Evolutionary conservation across 1,284 basidiomycete genomes (phyloP), one percentile per base, ranked within the genome.

Genomic region (Irpex lacteus): DNA sequence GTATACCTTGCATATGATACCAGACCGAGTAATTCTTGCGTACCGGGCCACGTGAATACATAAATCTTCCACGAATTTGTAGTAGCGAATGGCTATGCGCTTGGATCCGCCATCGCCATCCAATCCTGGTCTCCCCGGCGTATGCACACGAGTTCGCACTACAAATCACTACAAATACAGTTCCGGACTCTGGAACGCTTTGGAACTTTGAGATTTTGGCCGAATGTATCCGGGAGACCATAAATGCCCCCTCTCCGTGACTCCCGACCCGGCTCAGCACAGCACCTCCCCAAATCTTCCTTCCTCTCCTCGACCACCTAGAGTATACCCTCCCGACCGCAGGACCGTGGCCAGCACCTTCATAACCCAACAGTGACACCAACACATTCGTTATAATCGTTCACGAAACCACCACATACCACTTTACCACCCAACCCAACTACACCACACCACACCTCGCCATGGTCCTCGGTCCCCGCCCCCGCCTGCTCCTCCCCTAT

Each of bases 401-500:
- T 34, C 32, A 34, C 32, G 32, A 34, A 34, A 47, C 40, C 40
- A 53, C 50, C 50, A 26, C 19, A 0, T 19, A 9, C 13, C 50
- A 53, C 50, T 26, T 26, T 53, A 34, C 5, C 19, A 53, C 50
- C 3, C 50, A 19, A 7, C 18, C 15, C 11, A 53, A 9, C 34
- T 0, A 56, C 54, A 36, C 11, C 32, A 19, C 9, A 32, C 36
- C 54, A n/a, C 54, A 9, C 9, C 54, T 21, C 59, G 40, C 44
- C 40, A 60, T 60, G 59, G 59, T 60, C 21, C 47, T 60, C 40
- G 59, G 59, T 52, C 59, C 40, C 15, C 44, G 32, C 40, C 37
- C 47, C 8, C 63, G 63, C 50, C 13, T 18, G 19, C 54, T 38
- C 59, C 67, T 73, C 13, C 71, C 71, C 18, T 73, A 73, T 65